Conservation (phyloP, 768 basidiomycete genomes). For the Leccinum subgranulosum region DNA sequence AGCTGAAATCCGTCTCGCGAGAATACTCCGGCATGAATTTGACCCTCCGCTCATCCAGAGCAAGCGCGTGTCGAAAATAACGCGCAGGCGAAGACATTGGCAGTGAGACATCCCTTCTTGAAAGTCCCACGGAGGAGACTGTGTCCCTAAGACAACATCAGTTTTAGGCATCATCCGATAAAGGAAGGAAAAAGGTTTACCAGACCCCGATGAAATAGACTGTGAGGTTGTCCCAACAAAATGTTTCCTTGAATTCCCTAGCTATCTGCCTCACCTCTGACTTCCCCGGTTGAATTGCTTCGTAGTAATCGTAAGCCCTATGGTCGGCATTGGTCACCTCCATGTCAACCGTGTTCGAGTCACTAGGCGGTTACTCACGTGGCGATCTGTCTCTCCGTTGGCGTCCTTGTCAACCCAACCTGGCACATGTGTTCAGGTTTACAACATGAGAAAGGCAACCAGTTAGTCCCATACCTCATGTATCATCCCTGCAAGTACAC, state of each 20-base stretch:
- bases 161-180: not conserved
- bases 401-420: not conserved
- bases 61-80: not conserved
- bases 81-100: conserved; percentile 54
- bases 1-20: conserved; percentile 20
- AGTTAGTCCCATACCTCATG: not conserved
- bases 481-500: not conserved
- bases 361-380: not conserved
- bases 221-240: not conserved
- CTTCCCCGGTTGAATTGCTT: not conserved
- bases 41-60: not conserved
- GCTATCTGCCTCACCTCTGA: not conserved
- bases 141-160: conserved; percentile 45
- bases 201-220: conserved; percentile 43
- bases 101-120: conserved; percentile 39
- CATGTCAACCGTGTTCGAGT: not conserved
- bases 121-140: conserved; percentile 56
- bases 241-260: not conserved
- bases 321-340: not conserved
- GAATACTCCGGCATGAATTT: not conserved
- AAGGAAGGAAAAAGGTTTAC: conserved; percentile 25
- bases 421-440: not conserved
- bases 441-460: not conserved
- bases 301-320: not conserved
- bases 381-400: not conserved